Conservation (phyloP, 768 basidiomycete species). For the Termitomyces bulborhizus region DNA sequence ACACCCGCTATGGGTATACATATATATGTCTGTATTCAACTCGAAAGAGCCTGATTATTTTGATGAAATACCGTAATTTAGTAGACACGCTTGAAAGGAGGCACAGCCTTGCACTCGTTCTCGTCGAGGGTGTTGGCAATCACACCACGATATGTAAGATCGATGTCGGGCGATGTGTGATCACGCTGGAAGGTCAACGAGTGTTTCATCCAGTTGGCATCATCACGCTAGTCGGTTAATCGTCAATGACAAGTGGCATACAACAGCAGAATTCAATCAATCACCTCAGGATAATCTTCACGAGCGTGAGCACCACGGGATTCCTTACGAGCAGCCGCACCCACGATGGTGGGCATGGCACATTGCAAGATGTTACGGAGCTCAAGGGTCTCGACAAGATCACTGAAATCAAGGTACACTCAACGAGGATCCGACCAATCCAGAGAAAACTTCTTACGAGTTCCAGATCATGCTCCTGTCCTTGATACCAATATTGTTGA, state of each 20-base stretch:
- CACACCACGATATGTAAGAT: slow-evolving; percentile 84
- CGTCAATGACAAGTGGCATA: neutral
- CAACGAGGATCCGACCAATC: neutral
- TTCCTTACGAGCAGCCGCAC: slow-evolving; percentile 91
- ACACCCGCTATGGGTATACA: slow-evolving; percentile 6
- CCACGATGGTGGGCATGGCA: slow-evolving; percentile 92
- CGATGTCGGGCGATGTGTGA: slow-evolving; percentile 70
- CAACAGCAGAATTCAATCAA: slow-evolving; percentile 15
- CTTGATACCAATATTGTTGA: slow-evolving; percentile 89
- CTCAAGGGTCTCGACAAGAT: slow-evolving; percentile 95
- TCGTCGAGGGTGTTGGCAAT: slow-evolving; percentile 87
- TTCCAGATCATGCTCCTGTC: slow-evolving; percentile 99
- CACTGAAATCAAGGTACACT: slow-evolving; percentile 39
- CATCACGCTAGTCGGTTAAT: slow-evolving; percentile 62
- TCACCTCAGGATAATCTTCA: slow-evolving; percentile 92
- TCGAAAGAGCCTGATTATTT: slow-evolving; percentile 6
- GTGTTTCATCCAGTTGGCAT: slow-evolving; percentile 92
- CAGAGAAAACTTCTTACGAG: slow-evolving; percentile 53
- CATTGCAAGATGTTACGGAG: slow-evolving; percentile 93
- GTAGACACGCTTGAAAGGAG: slow-evolving; percentile 97
- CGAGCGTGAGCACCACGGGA: slow-evolving; percentile 98
- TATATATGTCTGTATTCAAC: neutral
- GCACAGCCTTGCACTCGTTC: slow-evolving; percentile 93
- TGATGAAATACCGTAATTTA: slow-evolving; percentile 25
- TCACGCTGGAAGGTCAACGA: slow-evolving; percentile 92